These are phyloP conservation scores for Vitis hybrid DNA, from an alignment of 177 flowering plant genomes.

Conservation along the genomic window DNA sequence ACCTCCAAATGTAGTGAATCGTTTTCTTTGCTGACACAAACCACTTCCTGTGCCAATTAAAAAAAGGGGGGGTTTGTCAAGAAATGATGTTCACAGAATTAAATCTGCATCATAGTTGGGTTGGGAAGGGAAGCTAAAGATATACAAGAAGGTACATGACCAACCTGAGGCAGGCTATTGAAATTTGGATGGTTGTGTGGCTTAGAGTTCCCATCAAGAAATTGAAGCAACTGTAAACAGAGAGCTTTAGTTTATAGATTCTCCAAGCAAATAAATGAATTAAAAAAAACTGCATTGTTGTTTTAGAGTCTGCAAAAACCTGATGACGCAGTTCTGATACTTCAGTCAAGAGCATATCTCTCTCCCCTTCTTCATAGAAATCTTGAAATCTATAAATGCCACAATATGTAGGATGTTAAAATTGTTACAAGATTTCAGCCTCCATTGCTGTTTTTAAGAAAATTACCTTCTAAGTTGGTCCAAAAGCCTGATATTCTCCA, in stretches of 20 bases:
- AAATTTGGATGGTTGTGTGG: conserved; percentile 26
- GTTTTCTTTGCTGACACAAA: conserved; percentile 29
- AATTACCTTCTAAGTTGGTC: conserved; percentile 84
- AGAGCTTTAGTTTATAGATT: background rate
- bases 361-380: conserved; percentile 96
- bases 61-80: conserved; percentile 9
- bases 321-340: conserved; percentile 72
- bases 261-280: background rate
- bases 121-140: background rate
- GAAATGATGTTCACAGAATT: background rate
- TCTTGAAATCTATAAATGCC: conserved; percentile 74
- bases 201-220: conserved; percentile 44
- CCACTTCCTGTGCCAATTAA: conserved; percentile 39
- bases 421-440: conserved; percentile 7
- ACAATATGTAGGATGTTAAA: conserved; percentile 11
- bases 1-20: conserved; percentile 58
- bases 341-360: conserved; percentile 71
- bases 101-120: background rate
- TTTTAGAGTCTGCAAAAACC: conserved; percentile 39
- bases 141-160: conserved; percentile 1
- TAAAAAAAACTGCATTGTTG: background rate
- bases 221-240: conserved; percentile 56
- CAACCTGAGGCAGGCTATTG: conserved; percentile 37
- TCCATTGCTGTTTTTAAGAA: conserved; percentile 1
- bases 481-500: conserved; percentile 88